phyloP scores from a whole-genome alignment of 257 asterid genomes.

The Fraxinus anomala region DNA sequence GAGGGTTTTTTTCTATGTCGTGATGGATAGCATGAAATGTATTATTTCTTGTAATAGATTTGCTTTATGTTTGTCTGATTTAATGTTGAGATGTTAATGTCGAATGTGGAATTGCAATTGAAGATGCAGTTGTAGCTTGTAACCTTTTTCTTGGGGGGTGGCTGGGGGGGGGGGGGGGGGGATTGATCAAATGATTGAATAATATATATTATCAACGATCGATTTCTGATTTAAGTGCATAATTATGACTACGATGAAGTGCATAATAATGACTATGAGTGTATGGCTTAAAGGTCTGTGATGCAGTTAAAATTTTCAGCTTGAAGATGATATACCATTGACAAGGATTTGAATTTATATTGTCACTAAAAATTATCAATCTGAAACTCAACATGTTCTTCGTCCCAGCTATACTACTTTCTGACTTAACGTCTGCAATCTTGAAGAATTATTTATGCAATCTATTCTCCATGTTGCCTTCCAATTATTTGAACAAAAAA shows the following conservation, averaged over 20 bases:
- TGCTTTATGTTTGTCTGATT: constrained; percentile 10
- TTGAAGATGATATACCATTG: neutral
- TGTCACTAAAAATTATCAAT: too few relatives aligned
- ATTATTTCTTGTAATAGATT: neutral
- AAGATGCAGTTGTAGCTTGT: too few relatives aligned
- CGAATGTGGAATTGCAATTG: neutral
- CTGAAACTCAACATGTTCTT: neutral
- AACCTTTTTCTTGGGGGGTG: neutral
- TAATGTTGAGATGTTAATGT: neutral
- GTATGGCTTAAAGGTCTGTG: neutral
- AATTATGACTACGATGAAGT: neutral
- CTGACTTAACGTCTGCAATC: neutral
- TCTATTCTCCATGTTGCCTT: neutral
- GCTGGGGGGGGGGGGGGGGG: neutral
- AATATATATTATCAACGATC: neutral
- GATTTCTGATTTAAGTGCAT: neutral
- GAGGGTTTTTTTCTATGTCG: neutral
- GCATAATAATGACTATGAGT: neutral
- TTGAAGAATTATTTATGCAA: neutral
- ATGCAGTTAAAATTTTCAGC: neutral
- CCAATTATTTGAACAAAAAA: neutral
- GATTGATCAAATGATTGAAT: neutral
- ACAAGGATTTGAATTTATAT: neutral
- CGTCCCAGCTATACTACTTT: neutral
- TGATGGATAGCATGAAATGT: neutral